phyloP scores from a whole-genome alignment of 169 alveolate genomes.

The Plasmodium vivax region DNA sequence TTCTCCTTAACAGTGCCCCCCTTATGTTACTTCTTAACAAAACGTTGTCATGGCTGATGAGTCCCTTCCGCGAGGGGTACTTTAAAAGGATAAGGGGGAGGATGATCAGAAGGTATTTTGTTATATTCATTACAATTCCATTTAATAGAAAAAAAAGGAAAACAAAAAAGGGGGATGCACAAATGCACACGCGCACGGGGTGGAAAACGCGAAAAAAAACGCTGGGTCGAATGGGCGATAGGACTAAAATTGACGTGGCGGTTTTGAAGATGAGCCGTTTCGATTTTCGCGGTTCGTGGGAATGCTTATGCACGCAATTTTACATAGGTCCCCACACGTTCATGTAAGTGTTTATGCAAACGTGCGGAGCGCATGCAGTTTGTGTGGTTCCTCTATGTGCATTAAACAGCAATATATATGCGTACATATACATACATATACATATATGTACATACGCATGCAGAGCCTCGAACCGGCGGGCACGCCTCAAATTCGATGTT shows the following conservation, averaged over 20 bases:
- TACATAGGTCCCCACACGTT: background rate
- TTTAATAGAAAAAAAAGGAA: constrained; percentile 33
- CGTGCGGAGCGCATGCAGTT: background rate
- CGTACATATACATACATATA: too few relatives aligned
- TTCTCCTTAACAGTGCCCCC: constrained; percentile 5
- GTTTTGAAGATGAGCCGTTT: background rate
- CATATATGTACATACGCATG: background rate
- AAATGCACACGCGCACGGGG: background rate
- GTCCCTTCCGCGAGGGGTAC: background rate
- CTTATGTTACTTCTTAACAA: background rate
- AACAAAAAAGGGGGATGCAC: background rate
- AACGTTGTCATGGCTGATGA: background rate
- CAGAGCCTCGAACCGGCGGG: background rate
- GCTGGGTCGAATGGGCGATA: background rate
- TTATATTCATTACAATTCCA: constrained; percentile 68
- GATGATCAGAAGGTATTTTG: constrained; percentile 22
- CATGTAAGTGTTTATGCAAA: background rate
- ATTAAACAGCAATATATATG: background rate
- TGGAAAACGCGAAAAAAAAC: background rate
- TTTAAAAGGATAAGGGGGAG: constrained; percentile 16
- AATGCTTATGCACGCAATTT: background rate
- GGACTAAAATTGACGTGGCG: background rate
- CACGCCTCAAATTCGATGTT: background rate
- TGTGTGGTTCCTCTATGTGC: background rate
- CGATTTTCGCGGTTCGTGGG: background rate